Conservation (phyloP, 306 rosid genomes). For the Inga leiocalycina region DNA sequence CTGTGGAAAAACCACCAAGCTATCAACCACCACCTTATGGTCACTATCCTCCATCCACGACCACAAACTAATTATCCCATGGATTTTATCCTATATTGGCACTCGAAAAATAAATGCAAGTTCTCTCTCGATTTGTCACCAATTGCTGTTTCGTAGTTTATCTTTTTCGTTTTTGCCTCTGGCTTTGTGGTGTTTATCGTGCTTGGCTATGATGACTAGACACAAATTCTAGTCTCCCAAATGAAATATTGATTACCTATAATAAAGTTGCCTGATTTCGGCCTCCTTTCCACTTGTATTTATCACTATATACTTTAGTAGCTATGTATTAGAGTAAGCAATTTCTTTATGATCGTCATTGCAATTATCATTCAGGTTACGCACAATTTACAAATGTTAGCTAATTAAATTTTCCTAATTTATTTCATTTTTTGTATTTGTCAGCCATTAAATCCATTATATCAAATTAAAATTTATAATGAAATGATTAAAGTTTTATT, state of each 20-base stretch:
- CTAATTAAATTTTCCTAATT: neutral
- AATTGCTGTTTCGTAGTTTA: neutral
- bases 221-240: neutral
- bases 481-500: neutral
- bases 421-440: neutral
- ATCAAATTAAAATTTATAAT: neutral
- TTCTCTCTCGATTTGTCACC: neutral
- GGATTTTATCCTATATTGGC: neutral
- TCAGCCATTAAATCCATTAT: neutral
- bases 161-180: neutral
- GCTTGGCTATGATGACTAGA: neutral
- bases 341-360: neutral
- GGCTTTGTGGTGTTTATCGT: neutral
- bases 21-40: constrained; percentile 11
- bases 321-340: neutral
- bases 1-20: neutral
- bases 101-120: neutral
- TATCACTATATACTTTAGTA: neutral
- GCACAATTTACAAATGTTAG: neutral
- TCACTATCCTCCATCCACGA: constrained; percentile 14
- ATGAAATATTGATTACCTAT: neutral
- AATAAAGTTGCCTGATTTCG: neutral
- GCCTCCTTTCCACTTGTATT: neutral
- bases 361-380: neutral
- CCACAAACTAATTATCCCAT: neutral